Base-by-base conservation (phyloP, 1,284 basidiomycete species). In the Violaceomyces palustris region DNA sequence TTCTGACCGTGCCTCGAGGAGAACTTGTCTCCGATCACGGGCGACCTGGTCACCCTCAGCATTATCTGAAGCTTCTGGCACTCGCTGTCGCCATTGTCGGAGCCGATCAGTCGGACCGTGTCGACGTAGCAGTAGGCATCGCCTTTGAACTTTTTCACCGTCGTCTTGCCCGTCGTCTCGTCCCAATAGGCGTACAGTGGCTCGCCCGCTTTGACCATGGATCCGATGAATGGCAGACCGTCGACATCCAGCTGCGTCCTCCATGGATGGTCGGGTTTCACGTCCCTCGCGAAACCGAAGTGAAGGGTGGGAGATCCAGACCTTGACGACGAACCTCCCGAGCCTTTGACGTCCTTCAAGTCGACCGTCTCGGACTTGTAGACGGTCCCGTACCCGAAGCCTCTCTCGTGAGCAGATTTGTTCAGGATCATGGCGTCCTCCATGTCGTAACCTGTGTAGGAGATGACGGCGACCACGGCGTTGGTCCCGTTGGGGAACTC, bases 351-450 rank as follows among this genome's bases (percentile, higher is more conserved):
- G 45, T 92, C 87, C 70, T 86, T 85, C 27, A 99, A 79, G 74
- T 98, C 92, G 46, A 97, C 79, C 31, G 87, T 87, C 70, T 93
- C 84, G 5, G 88, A 86, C 76, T 98, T 98, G 80, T 97, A 98
- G 29, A 99, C 83, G 1, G 91, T 90, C 18, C 94, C 94, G 72
- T 98, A 96, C 0, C 81, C 91, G 73, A 99, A 99, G 0, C 94
- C 94, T 32, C 94, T 85, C 76, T 99, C 94, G 73, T 98, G 91
- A 3, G 90, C 87, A 4, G 91, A 97, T 78, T 98, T 98, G 78
- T 99, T 99, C 41, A 99, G 77, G 63, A 99, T 98, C 94, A 99
- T 99, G 53, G 94, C 94, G 68, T 99, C 94, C 77, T 99, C 94
- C 94, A 99, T 99, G 74, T 99, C 94, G 76, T 99, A 99, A 6